Conservation (phyloP, 352 stramenopile genomes). For the Globisporangium orthogonon region DNA sequence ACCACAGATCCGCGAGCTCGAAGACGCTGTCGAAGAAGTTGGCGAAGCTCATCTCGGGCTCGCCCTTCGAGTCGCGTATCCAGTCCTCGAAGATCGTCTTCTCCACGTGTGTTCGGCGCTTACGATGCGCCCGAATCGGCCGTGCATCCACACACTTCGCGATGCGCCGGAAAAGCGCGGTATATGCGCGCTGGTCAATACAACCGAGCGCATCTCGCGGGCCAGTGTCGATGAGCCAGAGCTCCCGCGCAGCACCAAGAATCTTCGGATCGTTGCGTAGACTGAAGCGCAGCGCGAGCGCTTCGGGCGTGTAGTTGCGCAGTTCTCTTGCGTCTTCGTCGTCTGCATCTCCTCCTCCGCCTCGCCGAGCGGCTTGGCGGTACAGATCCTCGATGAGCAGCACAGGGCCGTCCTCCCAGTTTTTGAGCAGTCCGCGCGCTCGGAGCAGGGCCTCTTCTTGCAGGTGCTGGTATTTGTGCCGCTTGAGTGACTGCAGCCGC, state of each 20-base stretch:
- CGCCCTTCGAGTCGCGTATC: conserved; percentile 49
- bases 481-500: conserved; percentile 51
- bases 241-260: conserved; percentile 36
- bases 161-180: conserved; percentile 48
- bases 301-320: conserved; percentile 65
- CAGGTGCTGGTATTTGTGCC: conserved; percentile 67
- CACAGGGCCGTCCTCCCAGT: conserved; percentile 56
- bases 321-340: conserved; percentile 41
- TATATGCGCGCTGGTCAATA: conserved; percentile 50
- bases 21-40: conserved; percentile 75
- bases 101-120: conserved; percentile 23
- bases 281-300: conserved; percentile 54
- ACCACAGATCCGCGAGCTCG: conserved; percentile 68
- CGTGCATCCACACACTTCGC: conserved; percentile 46
- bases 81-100: conserved; percentile 57
- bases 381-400: conserved; percentile 63
- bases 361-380: conserved; percentile 29
- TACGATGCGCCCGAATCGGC: conserved; percentile 9
- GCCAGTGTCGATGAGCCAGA: conserved; percentile 51
- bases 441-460: conserved; percentile 62
- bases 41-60: conserved; percentile 49
- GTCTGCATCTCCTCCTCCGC: conserved; percentile 28
- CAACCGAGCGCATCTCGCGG: conserved; percentile 47
- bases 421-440: conserved; percentile 49
- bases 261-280: conserved; percentile 48